Conservation (phyloP, 2,329 filamentous ascomycete species). For the Fusarium torreyae region DNA sequence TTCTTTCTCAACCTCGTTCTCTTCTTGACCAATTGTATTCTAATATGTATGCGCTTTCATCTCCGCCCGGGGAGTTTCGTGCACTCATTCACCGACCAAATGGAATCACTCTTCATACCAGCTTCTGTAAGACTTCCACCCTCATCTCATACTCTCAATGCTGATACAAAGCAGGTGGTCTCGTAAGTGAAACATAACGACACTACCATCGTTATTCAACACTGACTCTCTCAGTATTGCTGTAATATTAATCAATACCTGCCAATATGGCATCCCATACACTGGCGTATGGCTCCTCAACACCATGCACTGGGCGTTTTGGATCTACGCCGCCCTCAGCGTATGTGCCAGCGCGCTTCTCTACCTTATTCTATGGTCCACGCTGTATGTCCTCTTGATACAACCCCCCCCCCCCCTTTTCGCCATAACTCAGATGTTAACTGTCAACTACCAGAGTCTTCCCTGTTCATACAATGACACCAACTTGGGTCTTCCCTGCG, state of each 20-base stretch:
- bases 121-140: conserved; percentile 64
- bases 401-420: background rate
- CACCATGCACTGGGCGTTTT: conserved; percentile 78
- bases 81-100: conserved; percentile 80
- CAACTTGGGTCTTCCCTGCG: conserved; percentile 89
- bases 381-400: conserved; percentile 58
- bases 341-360: conserved; percentile 77
- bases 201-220: background rate
- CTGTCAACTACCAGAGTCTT: conserved; percentile 57
- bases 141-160: conserved; percentile 18
- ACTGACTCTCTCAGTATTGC: conserved; percentile 68
- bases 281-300: conserved; percentile 73
- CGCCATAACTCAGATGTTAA: background rate
- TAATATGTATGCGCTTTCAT: conserved; percentile 79
- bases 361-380: conserved; percentile 81
- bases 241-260: conserved; percentile 83
- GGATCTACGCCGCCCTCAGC: conserved; percentile 80
- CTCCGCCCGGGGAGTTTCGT: conserved; percentile 79
- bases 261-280: conserved; percentile 79
- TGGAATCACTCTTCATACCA: conserved; percentile 84
- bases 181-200: conserved; percentile 54
- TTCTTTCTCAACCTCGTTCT: conserved; percentile 76
- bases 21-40: conserved; percentile 73
- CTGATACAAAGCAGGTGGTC: conserved; percentile 55
- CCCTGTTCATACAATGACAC: conserved; percentile 87